Evolutionary conservation across 1,284 basidiomycete genomes (phyloP), one percentile per base, ranked within the genome.

Genomic region (Cronartium ribicola): DNA sequence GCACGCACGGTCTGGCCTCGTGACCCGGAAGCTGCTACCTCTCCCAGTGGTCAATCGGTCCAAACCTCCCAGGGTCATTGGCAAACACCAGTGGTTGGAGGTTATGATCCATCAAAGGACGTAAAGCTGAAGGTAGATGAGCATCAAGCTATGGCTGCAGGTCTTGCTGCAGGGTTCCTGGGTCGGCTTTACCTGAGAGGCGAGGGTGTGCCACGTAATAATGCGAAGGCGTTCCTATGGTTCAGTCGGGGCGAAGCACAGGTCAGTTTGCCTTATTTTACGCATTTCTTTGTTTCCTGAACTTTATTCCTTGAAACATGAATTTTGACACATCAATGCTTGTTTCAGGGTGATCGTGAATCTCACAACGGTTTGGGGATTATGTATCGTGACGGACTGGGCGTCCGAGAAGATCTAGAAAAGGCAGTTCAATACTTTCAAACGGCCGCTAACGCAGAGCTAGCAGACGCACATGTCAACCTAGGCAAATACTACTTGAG

Each of bases 131-230:
- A 76, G 5, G 69, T 73, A 8, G 78, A 80, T n/a, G 84, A 87
- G 39, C 84, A 85, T 5, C 84, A 85, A 2, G 82, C 87, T 1
- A 86, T 86, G 22, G 88, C 88, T 76, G 89, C 90, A 0, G 88
- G 91, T 0, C 86, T 88, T 1, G 89, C 90, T 64, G 92, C 92
- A 4, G 90, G 86, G 1, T 94, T 90, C 80, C 81, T 98, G 1
- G 96, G 95, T 0, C 86, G 91, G 74, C 97, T 98, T 93, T 91
- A 90, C 78, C 82, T 99, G 51, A 85, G 96, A 48, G 95, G 95
- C 0, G 96, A 98, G 81, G 95, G 95, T 8, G 88, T 92, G 36
- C 76, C 73, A 22, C 85, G 86, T 77, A 91, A 98, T 81, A 85
- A 86, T 55, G 83, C 83, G 22, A 83, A 87, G 75, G 96, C 95